Percentiles rank a stretch among this genome's conserved stretches.
These are phyloP conservation scores for Dendrocalamus sinicus DNA, from an alignment of 176 grass and related monocot species.

Conservation along the genomic window DNA sequence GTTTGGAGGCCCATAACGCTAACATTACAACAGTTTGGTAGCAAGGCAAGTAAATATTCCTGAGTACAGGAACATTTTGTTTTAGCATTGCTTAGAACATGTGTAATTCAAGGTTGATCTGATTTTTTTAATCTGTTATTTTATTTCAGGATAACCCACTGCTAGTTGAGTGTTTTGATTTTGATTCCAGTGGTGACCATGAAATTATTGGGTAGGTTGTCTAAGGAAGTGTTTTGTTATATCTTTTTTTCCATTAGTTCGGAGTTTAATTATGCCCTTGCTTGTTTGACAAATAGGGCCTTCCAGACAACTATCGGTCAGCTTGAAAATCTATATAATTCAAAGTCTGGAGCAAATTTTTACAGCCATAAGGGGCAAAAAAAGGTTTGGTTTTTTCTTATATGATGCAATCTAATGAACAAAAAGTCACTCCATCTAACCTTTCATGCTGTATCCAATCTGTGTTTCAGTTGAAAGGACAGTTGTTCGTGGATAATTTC, in stretches of 20 bases:
- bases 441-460: conserved; percentile 26
- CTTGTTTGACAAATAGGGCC: conserved; percentile 57
- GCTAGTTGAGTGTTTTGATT: conserved; percentile 97
- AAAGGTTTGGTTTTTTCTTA: conserved; percentile 52
- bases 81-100: conserved; percentile 4
- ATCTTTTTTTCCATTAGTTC: conserved; percentile 27
- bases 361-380: conserved; percentile 57
- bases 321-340: conserved; percentile 70
- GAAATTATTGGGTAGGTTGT: conserved; percentile 71
- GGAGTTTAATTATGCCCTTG: conserved; percentile 38
- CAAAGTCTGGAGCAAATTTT: conserved; percentile 74
- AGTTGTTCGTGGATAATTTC: conserved; percentile 82
- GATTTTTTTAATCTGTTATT: conserved; percentile 31
- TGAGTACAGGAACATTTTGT: conserved; percentile 24
- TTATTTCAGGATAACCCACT: conserved; percentile 94
- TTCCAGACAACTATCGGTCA: conserved; percentile 71
- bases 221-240: conserved; percentile 30
- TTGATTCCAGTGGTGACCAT: conserved; percentile 84
- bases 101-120: conserved; percentile 31
- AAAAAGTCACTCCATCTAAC: conserved; percentile 2
- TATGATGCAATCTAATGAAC: conserved; percentile 2
- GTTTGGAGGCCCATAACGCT: conserved; percentile 81
- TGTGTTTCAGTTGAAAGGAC: conserved; percentile 75
- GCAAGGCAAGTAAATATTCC: conserved; percentile 70
- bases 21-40: conserved; percentile 85